These are phyloP conservation scores for Leccinum angustisporum DNA, from an alignment of 1,284 basidiomycete genomes.

Conservation along the genomic window DNA sequence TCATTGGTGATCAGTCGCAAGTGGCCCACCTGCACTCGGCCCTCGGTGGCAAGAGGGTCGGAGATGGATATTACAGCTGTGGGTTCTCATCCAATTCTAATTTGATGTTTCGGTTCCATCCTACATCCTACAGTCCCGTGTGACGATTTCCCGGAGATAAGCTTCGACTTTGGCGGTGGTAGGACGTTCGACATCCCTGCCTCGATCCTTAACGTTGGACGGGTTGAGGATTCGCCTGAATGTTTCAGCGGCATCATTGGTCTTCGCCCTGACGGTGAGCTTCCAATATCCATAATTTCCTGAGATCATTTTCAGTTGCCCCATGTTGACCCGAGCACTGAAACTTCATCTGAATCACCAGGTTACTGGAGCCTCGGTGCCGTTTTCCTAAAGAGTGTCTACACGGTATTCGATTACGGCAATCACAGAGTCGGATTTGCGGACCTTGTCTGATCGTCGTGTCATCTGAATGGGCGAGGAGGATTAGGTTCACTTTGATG, in stretches of 20 bases:
- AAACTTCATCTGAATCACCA: neutral
- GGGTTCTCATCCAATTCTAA: too few relatives aligned
- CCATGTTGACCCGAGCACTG: neutral
- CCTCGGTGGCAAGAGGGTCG: too few relatives aligned
- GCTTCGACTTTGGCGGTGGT: too few relatives aligned
- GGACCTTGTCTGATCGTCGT: neutral
- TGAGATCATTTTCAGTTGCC: neutral
- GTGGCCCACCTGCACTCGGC: too few relatives aligned
- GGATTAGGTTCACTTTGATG: conserved; percentile 35
- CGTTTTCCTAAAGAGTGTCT: neutral
- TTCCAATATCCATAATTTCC: neutral
- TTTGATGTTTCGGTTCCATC: too few relatives aligned
- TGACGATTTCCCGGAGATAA: too few relatives aligned
- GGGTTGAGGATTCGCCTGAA: neutral
- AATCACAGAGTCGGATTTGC: neutral
- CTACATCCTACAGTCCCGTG: too few relatives aligned
- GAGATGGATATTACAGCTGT: too few relatives aligned
- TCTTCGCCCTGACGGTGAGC: neutral
- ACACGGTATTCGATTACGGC: neutral
- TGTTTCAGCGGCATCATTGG: neutral
- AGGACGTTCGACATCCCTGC: too few relatives aligned
- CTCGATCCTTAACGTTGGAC: neutral
- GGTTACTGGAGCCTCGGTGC: neutral
- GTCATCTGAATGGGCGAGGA: conserved; percentile 46
- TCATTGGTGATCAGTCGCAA: too few relatives aligned